Conservation (phyloP, 805 yeast species). For the Priceomyces fermenticarens region DNA sequence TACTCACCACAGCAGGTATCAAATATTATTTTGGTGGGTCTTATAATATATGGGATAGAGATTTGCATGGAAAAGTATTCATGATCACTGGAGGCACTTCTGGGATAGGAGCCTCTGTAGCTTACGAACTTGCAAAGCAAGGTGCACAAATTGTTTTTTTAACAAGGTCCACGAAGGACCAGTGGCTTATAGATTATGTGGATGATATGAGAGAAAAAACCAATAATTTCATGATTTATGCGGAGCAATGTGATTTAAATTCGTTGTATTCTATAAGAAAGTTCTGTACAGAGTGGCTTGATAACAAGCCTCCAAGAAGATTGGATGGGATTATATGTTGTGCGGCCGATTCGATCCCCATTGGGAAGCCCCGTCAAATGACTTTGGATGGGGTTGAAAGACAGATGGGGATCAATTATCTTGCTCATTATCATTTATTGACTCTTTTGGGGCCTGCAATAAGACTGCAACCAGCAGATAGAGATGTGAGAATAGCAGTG, state of each 20-base stretch:
- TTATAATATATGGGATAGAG: slow-evolving; percentile 86
- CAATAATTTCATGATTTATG: slow-evolving; percentile 73
- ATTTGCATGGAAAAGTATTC: slow-evolving; percentile 84
- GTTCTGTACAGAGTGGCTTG: slow-evolving; percentile 94
- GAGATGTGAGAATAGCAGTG: slow-evolving; percentile 84
- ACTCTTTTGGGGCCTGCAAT: slow-evolving; percentile 80
- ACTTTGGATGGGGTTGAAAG: slow-evolving; percentile 82
- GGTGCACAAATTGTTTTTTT: slow-evolving; percentile 88
- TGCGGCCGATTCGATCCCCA: slow-evolving; percentile 81
- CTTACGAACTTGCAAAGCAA: slow-evolving; percentile 63
- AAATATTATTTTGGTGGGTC: slow-evolving; percentile 81
- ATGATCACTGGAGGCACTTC: slow-evolving; percentile 91
- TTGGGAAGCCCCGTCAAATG: slow-evolving; percentile 58
- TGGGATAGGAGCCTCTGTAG: slow-evolving; percentile 81
- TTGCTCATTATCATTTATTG: slow-evolving; percentile 76
- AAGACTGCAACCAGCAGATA: slow-evolving; percentile 87
- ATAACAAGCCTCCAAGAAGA: slow-evolving; percentile 85
- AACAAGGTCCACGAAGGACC: slow-evolving; percentile 59
- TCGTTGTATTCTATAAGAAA: slow-evolving; percentile 74
- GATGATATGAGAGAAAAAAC: slow-evolving; percentile 72
- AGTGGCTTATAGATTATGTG: slow-evolving; percentile 76
- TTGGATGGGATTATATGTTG: slow-evolving; percentile 86
- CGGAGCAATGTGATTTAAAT: slow-evolving; percentile 83
- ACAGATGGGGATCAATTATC: slow-evolving; percentile 81
- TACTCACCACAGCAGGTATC: slow-evolving; percentile 42